Conservation (phyloP, 1,284 basidiomycete species). For the Taiwanofungus camphoratus region DNA sequence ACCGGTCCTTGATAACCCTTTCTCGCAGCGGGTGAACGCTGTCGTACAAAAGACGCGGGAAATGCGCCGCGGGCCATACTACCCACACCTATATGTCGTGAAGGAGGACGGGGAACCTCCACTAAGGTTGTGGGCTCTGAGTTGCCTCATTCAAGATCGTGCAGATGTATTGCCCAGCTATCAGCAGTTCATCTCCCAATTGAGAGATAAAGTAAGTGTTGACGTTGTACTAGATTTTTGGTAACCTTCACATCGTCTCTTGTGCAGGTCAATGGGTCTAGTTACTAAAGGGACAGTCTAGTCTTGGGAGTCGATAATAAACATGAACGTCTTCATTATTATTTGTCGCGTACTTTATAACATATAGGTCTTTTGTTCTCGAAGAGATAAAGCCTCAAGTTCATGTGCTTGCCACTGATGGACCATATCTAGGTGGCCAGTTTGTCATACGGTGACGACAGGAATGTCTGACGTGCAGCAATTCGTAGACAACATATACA, state of each 20-base stretch:
- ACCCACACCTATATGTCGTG: slow-evolving; percentile 94
- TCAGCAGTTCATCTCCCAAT: slow-evolving; percentile 81
- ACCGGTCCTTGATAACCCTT: slow-evolving; percentile 84
- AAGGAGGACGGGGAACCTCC: slow-evolving; percentile 98
- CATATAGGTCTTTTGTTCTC: too few species aligned
- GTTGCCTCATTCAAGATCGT: slow-evolving; percentile 92
- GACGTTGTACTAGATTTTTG: too few species aligned
- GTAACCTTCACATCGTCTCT: background rate
- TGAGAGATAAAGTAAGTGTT: slow-evolving; percentile 68
- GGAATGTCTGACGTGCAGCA: too few species aligned
- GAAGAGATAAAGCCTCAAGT: too few species aligned
- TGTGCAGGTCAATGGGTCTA: slow-evolving; percentile 22
- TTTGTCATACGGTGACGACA: too few species aligned
- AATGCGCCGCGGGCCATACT: slow-evolving; percentile 85
- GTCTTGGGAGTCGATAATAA: too few species aligned
- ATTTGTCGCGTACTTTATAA: too few species aligned
- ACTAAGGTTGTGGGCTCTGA: slow-evolving; percentile 91
- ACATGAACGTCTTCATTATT: too few species aligned
- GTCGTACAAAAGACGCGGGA: slow-evolving; percentile 92
- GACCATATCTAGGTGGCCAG: too few species aligned
- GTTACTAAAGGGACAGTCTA: slow-evolving; percentile 14
- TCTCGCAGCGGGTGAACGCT: slow-evolving; percentile 91
- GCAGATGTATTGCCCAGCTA: slow-evolving; percentile 94
- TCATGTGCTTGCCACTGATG: too few species aligned
- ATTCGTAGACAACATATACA: too few species aligned